phyloP scores from a whole-genome alignment of 495 filamentous ascomycete species.

The Pyronema domesticum region DNA sequence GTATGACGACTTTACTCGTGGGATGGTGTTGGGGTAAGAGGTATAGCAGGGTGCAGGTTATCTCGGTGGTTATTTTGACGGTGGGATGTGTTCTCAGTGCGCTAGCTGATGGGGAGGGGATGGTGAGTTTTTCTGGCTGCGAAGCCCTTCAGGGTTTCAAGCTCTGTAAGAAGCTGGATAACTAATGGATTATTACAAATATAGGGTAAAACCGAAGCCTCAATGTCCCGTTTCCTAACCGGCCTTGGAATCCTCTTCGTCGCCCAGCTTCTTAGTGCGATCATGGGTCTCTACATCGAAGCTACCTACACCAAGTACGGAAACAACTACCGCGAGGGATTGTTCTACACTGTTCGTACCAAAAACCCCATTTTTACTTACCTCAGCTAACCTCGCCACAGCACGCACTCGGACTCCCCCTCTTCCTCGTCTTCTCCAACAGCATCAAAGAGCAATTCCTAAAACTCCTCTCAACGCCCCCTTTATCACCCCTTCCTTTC shows the following conservation, averaged over 20 bases:
- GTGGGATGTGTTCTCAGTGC: slow-evolving; percentile 72
- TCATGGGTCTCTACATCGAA: slow-evolving; percentile 90
- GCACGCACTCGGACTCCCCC: slow-evolving; percentile 23
- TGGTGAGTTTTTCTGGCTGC: slow-evolving; percentile 35
- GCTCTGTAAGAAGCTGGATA: too few species aligned
- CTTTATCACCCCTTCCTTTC: slow-evolving; percentile 6
- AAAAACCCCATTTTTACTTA: slow-evolving; percentile 36
- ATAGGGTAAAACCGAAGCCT: slow-evolving; percentile 23
- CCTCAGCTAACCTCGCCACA: background rate
- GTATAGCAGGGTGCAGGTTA: slow-evolving; percentile 62
- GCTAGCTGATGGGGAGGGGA: slow-evolving; percentile 68
- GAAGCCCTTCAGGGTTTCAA: background rate
- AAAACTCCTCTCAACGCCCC: slow-evolving; percentile 13
- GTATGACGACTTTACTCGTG: slow-evolving; percentile 78
- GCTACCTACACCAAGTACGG: slow-evolving; percentile 71
- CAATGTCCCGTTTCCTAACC: slow-evolving; percentile 35
- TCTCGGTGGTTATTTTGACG: slow-evolving; percentile 65
- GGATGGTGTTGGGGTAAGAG: slow-evolving; percentile 67
- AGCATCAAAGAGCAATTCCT: slow-evolving; percentile 34
- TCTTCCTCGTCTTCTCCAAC: slow-evolving; percentile 39
- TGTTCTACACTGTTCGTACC: slow-evolving; percentile 68
- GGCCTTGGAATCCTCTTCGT: slow-evolving; percentile 72
- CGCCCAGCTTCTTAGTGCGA: slow-evolving; percentile 76
- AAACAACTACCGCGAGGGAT: slow-evolving; percentile 83
- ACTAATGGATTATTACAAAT: background rate